phyloP scores from a whole-genome alignment of 2,329 filamentous ascomycete genomes.

The Pezicula neosporulosa region DNA sequence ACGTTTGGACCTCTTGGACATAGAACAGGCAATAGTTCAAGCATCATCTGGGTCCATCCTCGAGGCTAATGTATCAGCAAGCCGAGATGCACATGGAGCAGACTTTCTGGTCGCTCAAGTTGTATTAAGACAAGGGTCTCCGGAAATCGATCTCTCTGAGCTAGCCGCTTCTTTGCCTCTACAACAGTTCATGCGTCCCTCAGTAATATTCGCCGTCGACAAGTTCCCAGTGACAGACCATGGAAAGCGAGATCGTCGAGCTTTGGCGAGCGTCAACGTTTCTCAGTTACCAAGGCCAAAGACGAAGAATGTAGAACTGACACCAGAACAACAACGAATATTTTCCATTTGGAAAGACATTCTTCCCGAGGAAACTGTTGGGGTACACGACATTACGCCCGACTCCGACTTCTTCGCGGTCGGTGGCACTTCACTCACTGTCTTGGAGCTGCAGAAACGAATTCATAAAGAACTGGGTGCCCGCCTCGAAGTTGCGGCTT shows the following conservation, averaged over 20 bases:
- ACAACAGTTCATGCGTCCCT: slow-evolving; percentile 22
- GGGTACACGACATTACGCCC: background rate
- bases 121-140: background rate
- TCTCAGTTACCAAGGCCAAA: no score
- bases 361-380: background rate
- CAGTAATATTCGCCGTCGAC: slow-evolving; percentile 19
- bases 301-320: background rate
- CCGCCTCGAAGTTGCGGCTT: slow-evolving; percentile 9
- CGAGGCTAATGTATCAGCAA: background rate
- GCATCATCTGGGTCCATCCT: background rate
- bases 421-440: slow-evolving; percentile 31
- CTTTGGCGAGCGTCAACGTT: background rate
- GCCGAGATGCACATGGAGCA: background rate
- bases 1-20: slow-evolving; percentile 39
- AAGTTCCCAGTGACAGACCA: background rate
- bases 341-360: background rate
- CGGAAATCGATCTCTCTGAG: background rate
- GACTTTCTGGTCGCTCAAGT: background rate
- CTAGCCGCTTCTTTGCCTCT: slow-evolving; percentile 11
- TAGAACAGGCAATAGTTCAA: slow-evolving; percentile 22
- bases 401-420: slow-evolving; percentile 28
- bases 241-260: background rate
- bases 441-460: slow-evolving; percentile 21
- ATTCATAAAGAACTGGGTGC: slow-evolving; percentile 19
- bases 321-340: background rate